Evolutionary conservation across 2,329 filamentous ascomycete genomes (phyloP), one percentile per base, ranked within the genome.

Genomic region (Pestalotiopsis sp.): DNA sequence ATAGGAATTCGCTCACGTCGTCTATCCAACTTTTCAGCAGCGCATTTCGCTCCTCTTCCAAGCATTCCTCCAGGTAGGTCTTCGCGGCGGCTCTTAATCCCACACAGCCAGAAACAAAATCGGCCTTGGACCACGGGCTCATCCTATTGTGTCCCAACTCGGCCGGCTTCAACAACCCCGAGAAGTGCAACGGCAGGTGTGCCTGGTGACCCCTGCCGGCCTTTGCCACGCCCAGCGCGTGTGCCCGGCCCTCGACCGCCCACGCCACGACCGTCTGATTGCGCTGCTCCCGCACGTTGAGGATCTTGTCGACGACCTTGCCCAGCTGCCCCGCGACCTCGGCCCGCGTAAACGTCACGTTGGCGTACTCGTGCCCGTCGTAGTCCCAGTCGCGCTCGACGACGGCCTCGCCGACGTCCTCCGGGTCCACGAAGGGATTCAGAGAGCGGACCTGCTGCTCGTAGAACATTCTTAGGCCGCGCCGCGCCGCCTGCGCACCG

Each of bases 311-410:
- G 25, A 63, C 2, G 57, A 62, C 66, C 39, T 39, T 36, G n/a
- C 23, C 66, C 17, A 67, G 38, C 13, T 39, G 13, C 17, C 41
- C 66, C 5, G 17, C 12, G 25, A 67, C 41, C 45, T 67, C 66
- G 66, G 9, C 41, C 39, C 66, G 66, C 58, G 4, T 39, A 25
- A 67, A 63, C 6, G 58, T 62, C 27, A n/a, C 17, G 57, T 67
- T 67, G 23, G 66, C 57, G 20, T 67, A 67, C 58, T 67, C 66
- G 39, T 59, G 4, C n/a, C 66, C 66, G 4, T 66, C 56, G 38
- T 31, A 66, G 20, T 60, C 65, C 65, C 65, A 66, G 39, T 66
- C 56, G 52, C 65, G 65, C 56, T 60, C 65, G 7, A 66, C 65
- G 31, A 66, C 5, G n/a, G 14, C n/a, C 52, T 45, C 56, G 52